These are phyloP conservation scores for Pezizomycotina sp. DNA, from an alignment of 2,329 filamentous ascomycete genomes.

Conservation along the genomic window DNA sequence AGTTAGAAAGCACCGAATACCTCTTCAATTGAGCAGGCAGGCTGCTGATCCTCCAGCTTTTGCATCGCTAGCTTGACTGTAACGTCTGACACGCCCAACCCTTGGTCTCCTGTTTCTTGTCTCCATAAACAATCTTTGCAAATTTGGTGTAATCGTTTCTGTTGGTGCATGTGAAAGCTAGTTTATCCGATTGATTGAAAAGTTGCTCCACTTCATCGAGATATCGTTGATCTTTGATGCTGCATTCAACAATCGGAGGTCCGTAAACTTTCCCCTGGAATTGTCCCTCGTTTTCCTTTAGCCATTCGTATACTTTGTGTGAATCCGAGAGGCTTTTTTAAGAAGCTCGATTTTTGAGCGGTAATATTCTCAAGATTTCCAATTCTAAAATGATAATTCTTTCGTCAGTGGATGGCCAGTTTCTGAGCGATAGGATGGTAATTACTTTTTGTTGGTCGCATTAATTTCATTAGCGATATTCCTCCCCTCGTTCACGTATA, in stretches of 20 bases:
- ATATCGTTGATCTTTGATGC: conserved; percentile 55
- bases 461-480: too few species aligned
- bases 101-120: conserved; percentile 28
- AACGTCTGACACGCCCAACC: conserved; percentile 51
- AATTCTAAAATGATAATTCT: too few species aligned
- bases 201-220: conserved; percentile 44
- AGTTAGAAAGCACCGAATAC: too few species aligned
- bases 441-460: too few species aligned
- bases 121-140: conserved; percentile 41
- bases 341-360: conserved; percentile 53
- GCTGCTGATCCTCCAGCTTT: conserved; percentile 6
- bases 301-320: conserved; percentile 61
- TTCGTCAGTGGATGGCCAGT: too few species aligned
- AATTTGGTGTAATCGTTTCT: conserved; percentile 58
- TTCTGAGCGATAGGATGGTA: too few species aligned
- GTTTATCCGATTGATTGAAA: conserved; percentile 38
- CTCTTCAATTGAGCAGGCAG: too few species aligned
- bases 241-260: conserved; percentile 65
- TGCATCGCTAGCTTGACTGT: conserved; percentile 38
- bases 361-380: conserved; percentile 10
- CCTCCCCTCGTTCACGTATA: too few species aligned
- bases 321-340: conserved; percentile 49
- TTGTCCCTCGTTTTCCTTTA: conserved; percentile 49
- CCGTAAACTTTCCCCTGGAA: conserved; percentile 68
- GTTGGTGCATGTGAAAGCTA: conserved; percentile 58